phyloP scores from a whole-genome alignment of 345 rosid genomes.

The Eucalyptus sideroxylon region DNA sequence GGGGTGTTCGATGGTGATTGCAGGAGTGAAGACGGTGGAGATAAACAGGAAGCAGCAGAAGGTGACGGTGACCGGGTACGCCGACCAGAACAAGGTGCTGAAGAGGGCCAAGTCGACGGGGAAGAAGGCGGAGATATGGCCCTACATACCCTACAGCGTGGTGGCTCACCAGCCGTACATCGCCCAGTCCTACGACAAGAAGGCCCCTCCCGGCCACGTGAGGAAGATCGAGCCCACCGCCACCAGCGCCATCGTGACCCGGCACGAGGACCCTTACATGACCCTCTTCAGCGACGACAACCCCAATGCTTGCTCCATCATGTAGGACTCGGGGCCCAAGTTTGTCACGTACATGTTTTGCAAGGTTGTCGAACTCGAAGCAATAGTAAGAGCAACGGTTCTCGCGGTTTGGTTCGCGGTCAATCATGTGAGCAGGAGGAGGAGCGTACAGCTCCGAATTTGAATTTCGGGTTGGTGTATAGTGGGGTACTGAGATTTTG shows the following conservation, averaged over 20 bases:
- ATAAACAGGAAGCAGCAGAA: constrained; percentile 90
- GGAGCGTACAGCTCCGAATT: background rate
- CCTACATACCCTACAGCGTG: constrained; percentile 75
- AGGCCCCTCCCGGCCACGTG: constrained; percentile 90
- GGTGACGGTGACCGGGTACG: constrained; percentile 79
- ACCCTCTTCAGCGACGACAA: constrained; percentile 20
- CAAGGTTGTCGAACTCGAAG: background rate
- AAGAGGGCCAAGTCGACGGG: constrained; percentile 88
- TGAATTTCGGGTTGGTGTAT: background rate
- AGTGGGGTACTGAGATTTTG: background rate
- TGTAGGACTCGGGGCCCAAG: constrained; percentile 10
- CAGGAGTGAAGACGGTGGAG: constrained; percentile 80
- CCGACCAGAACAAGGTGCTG: constrained; percentile 66
- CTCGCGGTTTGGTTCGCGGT: background rate
- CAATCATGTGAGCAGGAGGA: background rate
- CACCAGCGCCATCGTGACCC: constrained; percentile 15
- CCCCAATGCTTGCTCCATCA: constrained; percentile 87
- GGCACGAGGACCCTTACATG: constrained; percentile 57
- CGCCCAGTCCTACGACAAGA: constrained; percentile 80
- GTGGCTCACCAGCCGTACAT: constrained; percentile 88
- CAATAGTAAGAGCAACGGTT: background rate
- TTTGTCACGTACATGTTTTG: background rate
- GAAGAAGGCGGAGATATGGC: constrained; percentile 95
- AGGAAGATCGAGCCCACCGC: constrained; percentile 49
- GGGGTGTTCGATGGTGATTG: background rate